Percentiles rank a stretch among this genome's conserved stretches.
phyloP scores from a whole-genome alignment of 164 flowering plant species.

The Euptelea pleiosperma region DNA sequence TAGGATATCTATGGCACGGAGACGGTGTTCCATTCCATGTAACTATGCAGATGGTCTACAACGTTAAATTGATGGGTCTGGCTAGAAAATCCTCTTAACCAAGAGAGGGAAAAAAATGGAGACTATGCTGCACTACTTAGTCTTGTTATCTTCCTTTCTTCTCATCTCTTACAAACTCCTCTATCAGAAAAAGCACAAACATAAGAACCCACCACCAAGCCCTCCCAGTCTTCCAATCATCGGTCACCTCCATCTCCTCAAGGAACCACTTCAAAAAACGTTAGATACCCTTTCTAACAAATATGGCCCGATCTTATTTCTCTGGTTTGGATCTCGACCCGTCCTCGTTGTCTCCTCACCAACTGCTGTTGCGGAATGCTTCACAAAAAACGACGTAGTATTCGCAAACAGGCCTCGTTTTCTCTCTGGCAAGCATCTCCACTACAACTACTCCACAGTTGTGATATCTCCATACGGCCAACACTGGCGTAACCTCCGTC shows the following conservation, averaged over 20 bases:
- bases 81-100: too few relatives aligned
- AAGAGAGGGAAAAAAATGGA: too few relatives aligned
- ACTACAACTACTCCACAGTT: conserved; percentile 13
- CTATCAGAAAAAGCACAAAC: background rate
- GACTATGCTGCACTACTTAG: too few relatives aligned
- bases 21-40: too few relatives aligned
- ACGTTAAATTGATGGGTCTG: too few relatives aligned
- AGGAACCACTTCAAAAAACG: conserved; percentile 14
- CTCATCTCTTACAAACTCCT: background rate
- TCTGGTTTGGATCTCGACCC: conserved; percentile 12
- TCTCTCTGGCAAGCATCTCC: conserved; percentile 16
- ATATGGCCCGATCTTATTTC: conserved; percentile 14
- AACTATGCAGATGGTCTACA: too few relatives aligned
- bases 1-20: too few relatives aligned
- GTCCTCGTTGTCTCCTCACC: conserved; percentile 21
- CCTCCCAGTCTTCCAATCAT: conserved; percentile 17
- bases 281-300: conserved; percentile 12
- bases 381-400: conserved; percentile 26
- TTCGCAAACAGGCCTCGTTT: conserved; percentile 35
- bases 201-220: conserved; percentile 8
- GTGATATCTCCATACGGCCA: conserved; percentile 18
- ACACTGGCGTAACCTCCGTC: conserved; percentile 22
- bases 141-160: too few relatives aligned
- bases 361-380: conserved; percentile 24
- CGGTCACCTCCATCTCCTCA: conserved; percentile 22